phyloP scores from a whole-genome alignment of 1,284 basidiomycete genomes.

The Leccinum holopus region DNA sequence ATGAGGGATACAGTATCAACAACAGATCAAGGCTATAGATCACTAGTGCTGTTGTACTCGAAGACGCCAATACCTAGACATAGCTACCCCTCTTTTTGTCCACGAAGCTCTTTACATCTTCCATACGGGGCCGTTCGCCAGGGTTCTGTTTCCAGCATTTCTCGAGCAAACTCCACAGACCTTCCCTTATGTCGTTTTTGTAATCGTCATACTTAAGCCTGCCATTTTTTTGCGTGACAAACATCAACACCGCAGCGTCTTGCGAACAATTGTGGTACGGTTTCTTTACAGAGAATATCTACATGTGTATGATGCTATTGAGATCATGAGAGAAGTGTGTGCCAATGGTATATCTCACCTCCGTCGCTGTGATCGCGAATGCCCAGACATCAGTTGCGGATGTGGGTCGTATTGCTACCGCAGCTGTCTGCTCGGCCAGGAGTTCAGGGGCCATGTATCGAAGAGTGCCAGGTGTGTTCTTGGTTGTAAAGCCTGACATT shows the following conservation, averaged over 20 bases:
- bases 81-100: conserved; percentile 17
- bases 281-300: conserved; percentile 28
- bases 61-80: neutral
- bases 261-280: conserved; percentile 18
- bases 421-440: conserved; percentile 12
- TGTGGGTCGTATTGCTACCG: conserved; percentile 20
- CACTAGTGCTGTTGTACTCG: neutral
- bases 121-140: conserved; percentile 14
- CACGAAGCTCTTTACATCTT: conserved; percentile 19
- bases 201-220: conserved; percentile 25
- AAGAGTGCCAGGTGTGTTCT: conserved; percentile 25
- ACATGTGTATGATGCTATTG: neutral
- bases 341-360: conserved; percentile 17
- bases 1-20: conserved; percentile 43
- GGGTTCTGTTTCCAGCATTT: conserved; percentile 23
- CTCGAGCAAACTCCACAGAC: conserved; percentile 22
- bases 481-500: conserved; percentile 31
- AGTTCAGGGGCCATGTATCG: conserved; percentile 34
- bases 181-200: conserved; percentile 14
- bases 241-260: conserved; percentile 21
- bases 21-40: conserved; percentile 39
- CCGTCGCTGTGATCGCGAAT: conserved; percentile 28
- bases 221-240: conserved; percentile 17
- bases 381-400: conserved; percentile 30
- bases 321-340: neutral